Conservation (phyloP, 2,329 filamentous ascomycete genomes). For the Metarhizium album region DNA sequence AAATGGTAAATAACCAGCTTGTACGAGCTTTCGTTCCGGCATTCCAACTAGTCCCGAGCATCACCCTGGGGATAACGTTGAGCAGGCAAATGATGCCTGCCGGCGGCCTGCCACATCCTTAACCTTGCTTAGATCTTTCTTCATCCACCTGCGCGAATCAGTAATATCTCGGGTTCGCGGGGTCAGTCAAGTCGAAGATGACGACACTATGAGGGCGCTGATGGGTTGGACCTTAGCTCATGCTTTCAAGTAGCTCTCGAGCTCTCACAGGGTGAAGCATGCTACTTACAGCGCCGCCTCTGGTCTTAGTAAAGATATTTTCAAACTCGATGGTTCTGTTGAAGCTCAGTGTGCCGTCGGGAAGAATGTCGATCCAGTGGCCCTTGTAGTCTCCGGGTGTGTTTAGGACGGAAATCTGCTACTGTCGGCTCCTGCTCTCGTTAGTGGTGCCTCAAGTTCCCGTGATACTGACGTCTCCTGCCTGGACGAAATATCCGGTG, state of each 20-base stretch:
- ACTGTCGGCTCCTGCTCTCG: constrained; percentile 5
- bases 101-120: too few species aligned
- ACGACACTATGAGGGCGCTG: constrained; percentile 43
- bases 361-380: constrained; percentile 47
- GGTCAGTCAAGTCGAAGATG: constrained; percentile 46
- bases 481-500: constrained; percentile 57
- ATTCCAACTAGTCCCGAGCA: too few species aligned
- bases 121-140: too few species aligned
- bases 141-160: constrained; percentile 14
- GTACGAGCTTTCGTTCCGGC: background rate
- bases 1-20: background rate
- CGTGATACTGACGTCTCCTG: constrained; percentile 32
- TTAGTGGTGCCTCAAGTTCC: background rate
- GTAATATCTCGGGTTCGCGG: constrained; percentile 39
- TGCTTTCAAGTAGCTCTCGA: background rate
- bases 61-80: too few species aligned
- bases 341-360: constrained; percentile 45
- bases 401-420: constrained; percentile 44
- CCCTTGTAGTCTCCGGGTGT: constrained; percentile 52
- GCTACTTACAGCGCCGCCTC: constrained; percentile 35
- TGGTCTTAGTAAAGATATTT: constrained; percentile 35
- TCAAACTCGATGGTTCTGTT: constrained; percentile 50
- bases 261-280: background rate
- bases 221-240: background rate
- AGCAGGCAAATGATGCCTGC: background rate